Conservation (phyloP, 345 rosid species). For the Syzygium oleosum region DNA sequence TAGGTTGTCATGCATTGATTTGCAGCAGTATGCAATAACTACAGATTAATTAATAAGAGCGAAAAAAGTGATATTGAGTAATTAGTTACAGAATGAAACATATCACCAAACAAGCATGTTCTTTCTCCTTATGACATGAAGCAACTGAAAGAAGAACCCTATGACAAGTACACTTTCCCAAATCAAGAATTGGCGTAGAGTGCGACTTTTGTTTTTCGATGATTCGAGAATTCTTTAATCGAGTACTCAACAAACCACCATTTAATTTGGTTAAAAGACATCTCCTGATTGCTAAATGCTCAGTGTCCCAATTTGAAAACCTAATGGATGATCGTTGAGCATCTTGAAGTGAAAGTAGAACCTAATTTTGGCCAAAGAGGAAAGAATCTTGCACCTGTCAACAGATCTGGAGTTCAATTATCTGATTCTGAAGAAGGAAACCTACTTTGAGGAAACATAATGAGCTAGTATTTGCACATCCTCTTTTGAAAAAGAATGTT, state of each 20-base stretch:
- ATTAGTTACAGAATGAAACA: neutral
- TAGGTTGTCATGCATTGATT: neutral
- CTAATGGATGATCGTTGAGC: neutral
- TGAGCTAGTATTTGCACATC: neutral
- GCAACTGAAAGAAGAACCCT: neutral
- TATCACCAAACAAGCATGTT: neutral
- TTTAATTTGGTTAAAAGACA: neutral
- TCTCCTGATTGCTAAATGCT: neutral
- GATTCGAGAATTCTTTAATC: neutral
- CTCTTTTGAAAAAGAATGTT: neutral
- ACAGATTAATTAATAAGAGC: neutral
- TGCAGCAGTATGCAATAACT: neutral
- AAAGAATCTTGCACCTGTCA: neutral
- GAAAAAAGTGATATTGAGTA: neutral
- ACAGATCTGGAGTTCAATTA: neutral
- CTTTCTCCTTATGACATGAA: neutral
- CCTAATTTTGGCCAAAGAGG: neutral
- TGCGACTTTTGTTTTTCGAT: neutral
- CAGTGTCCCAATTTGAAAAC: neutral
- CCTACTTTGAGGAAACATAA: neutral
- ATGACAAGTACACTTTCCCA: neutral
- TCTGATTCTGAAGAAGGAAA: neutral
- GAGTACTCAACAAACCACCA: neutral
- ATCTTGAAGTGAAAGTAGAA: neutral
- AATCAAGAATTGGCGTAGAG: neutral